Conservation (phyloP, 495 filamentous ascomycete species). For the Podospora pseudocomata region DNA sequence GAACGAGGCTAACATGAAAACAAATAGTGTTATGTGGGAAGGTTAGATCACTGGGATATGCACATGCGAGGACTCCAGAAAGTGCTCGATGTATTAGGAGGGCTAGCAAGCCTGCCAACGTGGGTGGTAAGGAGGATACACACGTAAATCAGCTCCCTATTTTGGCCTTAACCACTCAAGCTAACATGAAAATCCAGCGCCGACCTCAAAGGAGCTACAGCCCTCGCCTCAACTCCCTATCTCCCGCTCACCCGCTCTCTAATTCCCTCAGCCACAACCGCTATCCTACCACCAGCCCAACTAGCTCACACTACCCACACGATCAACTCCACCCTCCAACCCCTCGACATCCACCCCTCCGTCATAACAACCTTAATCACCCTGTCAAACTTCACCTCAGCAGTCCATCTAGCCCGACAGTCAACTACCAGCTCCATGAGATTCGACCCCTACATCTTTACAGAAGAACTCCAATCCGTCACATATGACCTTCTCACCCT, state of each 20-base stretch:
- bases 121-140: constrained; percentile 23
- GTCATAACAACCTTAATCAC: constrained; percentile 16
- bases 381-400: constrained; percentile 20
- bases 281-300: background rate
- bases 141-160: constrained; percentile 21
- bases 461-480: constrained; percentile 28
- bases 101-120: constrained; percentile 18
- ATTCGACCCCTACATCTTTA: constrained; percentile 30
- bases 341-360: constrained; percentile 14
- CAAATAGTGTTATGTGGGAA: constrained; percentile 27
- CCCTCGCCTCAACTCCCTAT: constrained; percentile 25
- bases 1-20: background rate
- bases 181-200: constrained; percentile 15
- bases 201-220: constrained; percentile 30
- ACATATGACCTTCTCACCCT: constrained; percentile 23
- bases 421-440: constrained; percentile 6
- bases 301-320: background rate
- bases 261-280: background rate
- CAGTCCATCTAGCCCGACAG: constrained; percentile 20
- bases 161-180: background rate
- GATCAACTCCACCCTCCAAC: constrained; percentile 18
- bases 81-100: constrained; percentile 26
- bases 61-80: constrained; percentile 32
- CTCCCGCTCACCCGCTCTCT: constrained; percentile 19
- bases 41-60: constrained; percentile 33